Percentiles rank a stretch among this genome's conserved stretches.
phyloP scores from a whole-genome alignment of 1,284 basidiomycete species.

The Boletus albobrunnescens region DNA sequence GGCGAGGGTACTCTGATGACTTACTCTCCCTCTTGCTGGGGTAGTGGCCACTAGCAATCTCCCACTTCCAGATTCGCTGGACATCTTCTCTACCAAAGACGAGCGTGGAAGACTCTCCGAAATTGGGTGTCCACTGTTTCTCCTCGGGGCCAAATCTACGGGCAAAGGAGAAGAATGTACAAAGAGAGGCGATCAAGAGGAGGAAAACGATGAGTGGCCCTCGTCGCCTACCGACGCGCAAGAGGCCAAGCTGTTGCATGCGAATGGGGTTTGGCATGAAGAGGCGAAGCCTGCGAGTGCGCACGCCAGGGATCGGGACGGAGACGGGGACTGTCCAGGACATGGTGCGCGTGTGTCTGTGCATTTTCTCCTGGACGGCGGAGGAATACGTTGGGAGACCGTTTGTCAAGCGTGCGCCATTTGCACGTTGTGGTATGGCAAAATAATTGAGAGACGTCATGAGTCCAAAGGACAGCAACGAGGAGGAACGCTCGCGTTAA shows the following conservation, averaged over 20 bases:
- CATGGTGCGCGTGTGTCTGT: conserved; percentile 43
- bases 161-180: conserved; percentile 56
- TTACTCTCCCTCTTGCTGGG: conserved; percentile 73
- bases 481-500: conserved; percentile 12
- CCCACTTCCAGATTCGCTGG: conserved; percentile 90
- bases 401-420: conserved; percentile 42
- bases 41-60: conserved; percentile 86
- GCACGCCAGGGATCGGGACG: conserved; percentile 57
- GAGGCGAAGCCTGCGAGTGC: conserved; percentile 47
- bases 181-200: conserved; percentile 45
- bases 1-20: conserved; percentile 30
- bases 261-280: conserved; percentile 63
- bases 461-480: conserved; percentile 10
- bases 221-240: conserved; percentile 55
- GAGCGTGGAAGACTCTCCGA: conserved; percentile 69
- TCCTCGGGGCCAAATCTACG: conserved; percentile 53
- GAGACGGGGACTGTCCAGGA: conserved; percentile 60
- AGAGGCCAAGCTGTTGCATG: conserved; percentile 53
- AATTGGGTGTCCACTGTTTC: conserved; percentile 68
- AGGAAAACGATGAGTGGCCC: conserved; percentile 50
- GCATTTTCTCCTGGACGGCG: conserved; percentile 66
- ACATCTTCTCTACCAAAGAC: conserved; percentile 76
- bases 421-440: conserved; percentile 40
- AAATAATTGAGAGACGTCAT: conserved; percentile 52
- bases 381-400: conserved; percentile 58